A percentile compares a stretch with the other conserved stretches of the same genome.
These are phyloP conservation scores for Pleodorina starrii DNA, from an alignment of 139 green algal genomes.

Conservation along the genomic window DNA sequence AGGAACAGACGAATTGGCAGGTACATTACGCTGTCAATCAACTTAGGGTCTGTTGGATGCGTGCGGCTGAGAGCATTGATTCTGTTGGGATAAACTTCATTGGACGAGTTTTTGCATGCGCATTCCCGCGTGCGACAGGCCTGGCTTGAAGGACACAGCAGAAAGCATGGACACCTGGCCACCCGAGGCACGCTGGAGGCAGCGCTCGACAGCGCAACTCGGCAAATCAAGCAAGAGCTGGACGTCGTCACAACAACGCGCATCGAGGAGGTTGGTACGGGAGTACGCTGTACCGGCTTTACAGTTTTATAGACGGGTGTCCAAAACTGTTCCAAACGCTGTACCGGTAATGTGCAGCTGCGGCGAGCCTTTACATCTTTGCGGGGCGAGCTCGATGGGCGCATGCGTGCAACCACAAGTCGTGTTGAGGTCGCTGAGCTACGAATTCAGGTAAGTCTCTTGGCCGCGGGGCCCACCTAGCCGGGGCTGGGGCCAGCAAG, in stretches of 20 bases:
- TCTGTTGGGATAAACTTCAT: no score
- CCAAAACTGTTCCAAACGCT: no score
- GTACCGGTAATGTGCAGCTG: conserved; percentile 1
- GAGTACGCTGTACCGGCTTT: no score
- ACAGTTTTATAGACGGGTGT: no score
- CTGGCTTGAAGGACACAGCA: conserved; percentile 19
- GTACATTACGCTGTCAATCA: background rate
- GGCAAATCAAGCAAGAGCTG: conserved; percentile 29
- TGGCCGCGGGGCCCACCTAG: no score
- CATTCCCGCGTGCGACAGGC: no score
- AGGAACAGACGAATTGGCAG: conserved; percentile 18
- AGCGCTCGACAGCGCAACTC: background rate
- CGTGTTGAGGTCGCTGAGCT: conserved; percentile 30
- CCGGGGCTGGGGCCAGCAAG: no score
- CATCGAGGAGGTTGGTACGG: conserved; percentile 34
- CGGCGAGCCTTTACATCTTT: conserved; percentile 3
- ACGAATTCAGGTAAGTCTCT: conserved; percentile 13
- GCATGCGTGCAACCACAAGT: conserved; percentile 7
- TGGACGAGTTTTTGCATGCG: no score
- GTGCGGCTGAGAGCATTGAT: no score
- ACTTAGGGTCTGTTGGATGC: no score
- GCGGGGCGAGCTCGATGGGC: conserved; percentile 13
- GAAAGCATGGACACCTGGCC: background rate
- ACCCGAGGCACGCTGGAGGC: background rate
- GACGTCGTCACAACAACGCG: background rate